A percentile compares a stretch with the other conserved stretches of the same genome.
phyloP scores from a whole-genome alignment of 1,284 basidiomycete genomes.

The Pseudozyma thailandica region DNA sequence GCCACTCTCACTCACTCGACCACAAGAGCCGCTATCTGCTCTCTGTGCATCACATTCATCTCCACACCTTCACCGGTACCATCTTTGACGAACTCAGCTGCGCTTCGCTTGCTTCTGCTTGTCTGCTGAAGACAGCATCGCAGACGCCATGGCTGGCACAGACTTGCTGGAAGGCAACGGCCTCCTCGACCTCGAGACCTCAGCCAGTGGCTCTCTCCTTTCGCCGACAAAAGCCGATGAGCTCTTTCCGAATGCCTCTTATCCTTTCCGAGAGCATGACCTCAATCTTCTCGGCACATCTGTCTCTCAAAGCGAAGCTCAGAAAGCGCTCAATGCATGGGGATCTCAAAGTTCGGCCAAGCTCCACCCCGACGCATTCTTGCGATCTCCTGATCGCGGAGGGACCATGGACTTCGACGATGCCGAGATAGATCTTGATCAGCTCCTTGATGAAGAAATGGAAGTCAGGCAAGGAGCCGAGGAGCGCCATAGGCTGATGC shows the following conservation, averaged over 20 bases:
- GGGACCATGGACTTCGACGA: slow-evolving; percentile 37
- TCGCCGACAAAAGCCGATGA: slow-evolving; percentile 27
- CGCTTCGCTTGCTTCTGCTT: background rate
- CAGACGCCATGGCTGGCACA: slow-evolving; percentile 18
- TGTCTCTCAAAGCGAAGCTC: slow-evolving; percentile 33
- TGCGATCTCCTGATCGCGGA: slow-evolving; percentile 10
- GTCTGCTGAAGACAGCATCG: background rate
- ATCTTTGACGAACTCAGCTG: no score
- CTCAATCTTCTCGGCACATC: slow-evolving; percentile 20
- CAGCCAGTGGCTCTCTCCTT: slow-evolving; percentile 11
- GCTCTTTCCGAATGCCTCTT: slow-evolving; percentile 19
- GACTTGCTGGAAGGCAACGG: slow-evolving; percentile 33
- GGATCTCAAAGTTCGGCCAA: slow-evolving; percentile 18
- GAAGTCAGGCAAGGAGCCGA: background rate
- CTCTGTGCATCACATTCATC: background rate
- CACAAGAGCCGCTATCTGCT: background rate
- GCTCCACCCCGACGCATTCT: background rate
- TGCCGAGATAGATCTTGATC: slow-evolving; percentile 33
- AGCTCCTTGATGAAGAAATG: slow-evolving; percentile 42
- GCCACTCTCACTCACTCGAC: background rate
- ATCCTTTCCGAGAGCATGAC: slow-evolving; percentile 24
- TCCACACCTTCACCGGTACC: background rate
- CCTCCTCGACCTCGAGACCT: slow-evolving; percentile 30
- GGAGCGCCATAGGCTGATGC: background rate
- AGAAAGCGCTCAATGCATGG: slow-evolving; percentile 43